Evolutionary conservation across 208 protist genomes (phyloP), one percentile per base, ranked within the genome.

Genomic region (Chromosphaera perkinsii): DNA sequence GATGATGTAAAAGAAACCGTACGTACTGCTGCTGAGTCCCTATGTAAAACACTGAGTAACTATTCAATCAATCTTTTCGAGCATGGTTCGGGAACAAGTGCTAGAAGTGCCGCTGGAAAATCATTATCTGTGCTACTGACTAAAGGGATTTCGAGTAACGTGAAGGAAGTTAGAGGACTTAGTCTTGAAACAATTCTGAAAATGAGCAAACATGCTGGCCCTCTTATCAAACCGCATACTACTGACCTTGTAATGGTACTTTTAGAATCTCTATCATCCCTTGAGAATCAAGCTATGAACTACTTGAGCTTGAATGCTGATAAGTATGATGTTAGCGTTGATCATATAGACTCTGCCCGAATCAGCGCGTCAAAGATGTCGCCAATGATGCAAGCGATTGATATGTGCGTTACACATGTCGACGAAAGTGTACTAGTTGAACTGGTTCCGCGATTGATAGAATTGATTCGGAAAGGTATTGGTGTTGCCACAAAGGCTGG

Each of bases 1-100:
- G 51, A 71, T 49, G 62, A 68, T 27, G 32, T 68, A 9, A 68
- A 68, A 39, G 62, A 68, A 39, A 35, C 31, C 39, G 62, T 68
- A 20, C 62, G 62, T 20, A 40, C 7, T 22, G 62, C 62, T 3
- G 62, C 42, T 3, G 48, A n/a, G 20, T n/a, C n/a, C n/a, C n/a
- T n/a, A n/a, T n/a, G n/a, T n/a, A n/a, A n/a, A n/a, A n/a, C n/a
- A n/a, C n/a, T n/a, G n/a, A n/a, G n/a, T n/a, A n/a, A n/a, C n/a
- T n/a, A n/a, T n/a, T n/a, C n/a, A n/a, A n/a, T n/a, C n/a, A n/a
- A n/a, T n/a, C n/a, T n/a, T n/a, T n/a, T n/a, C n/a, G n/a, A n/a
- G n/a, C n/a, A n/a, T n/a, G n/a, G n/a, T n/a, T n/a, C n/a, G n/a
- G n/a, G n/a, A n/a, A n/a, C n/a, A n/a, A n/a, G n/a, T n/a, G n/a